Evolutionary conservation across 495 filamentous ascomycete genomes (phyloP), one percentile per base, ranked within the genome.

Genomic region (Xylaria sp.): DNA sequence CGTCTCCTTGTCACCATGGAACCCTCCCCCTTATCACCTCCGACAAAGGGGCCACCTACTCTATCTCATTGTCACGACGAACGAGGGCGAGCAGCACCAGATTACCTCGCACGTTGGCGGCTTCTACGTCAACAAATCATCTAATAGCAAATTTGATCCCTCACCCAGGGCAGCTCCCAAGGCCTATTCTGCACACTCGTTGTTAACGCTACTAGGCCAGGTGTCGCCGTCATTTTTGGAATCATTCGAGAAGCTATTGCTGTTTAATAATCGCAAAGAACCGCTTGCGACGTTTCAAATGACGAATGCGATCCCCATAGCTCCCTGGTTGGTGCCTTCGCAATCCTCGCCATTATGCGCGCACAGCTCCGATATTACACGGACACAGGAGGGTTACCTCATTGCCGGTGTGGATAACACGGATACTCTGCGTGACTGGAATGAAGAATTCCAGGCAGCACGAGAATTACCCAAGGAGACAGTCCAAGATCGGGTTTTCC

Each of bases 371-470:
- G 97, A 99, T 76, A 87, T 93, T 61, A 93, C 93, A 7, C 90
- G 97, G 48, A 91, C 94, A 21, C 97, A 99, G 81, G 97, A 99
- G 83, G 92, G 91, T 67, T 98, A 93, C 80, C 85, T 99, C 69
- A 88, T 97, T 55, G 87, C 92, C 41, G 97, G 97, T 11, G 90
- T 93, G 31, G 97, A 99, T 73, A 97, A 94, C 73, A 91, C 93
- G 0, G 97, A 99, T 73, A 95, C 96, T 0, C 81, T 99, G 73
- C 88, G 97, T 29, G 97, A 99, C 80, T 99, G 97, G 93, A 99
- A 99, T 77, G 97, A 99, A 80, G 97, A 99, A 77, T 97, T 99
- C 80, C 97, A 98, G 77, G 97, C 95, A 7, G 97, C 96, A 5
- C 89, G 93, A 75, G 97, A 99, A 77, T 87, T 98, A 62, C 94